Evolutionary conservation across 352 stramenopile genomes (phyloP).

Genomic region (Phytopythium ostracodes): DNA sequence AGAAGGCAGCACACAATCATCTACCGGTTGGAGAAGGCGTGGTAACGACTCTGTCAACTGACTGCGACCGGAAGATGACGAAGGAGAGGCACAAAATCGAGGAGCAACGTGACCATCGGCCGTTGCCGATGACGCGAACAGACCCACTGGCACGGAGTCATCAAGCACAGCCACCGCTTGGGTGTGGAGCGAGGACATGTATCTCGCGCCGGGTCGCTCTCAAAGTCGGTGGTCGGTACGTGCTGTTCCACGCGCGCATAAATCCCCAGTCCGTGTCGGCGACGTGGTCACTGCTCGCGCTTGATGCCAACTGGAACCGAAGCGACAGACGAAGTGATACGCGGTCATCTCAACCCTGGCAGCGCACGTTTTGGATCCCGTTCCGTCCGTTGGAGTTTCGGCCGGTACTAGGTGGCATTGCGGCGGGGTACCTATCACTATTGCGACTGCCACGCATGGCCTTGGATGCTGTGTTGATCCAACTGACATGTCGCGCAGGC

Average conservation of each 20-base stretch:
- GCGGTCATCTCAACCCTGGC: neutral
- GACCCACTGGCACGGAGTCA: neutral
- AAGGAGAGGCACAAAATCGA: neutral
- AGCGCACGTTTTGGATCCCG: conserved; percentile 17
- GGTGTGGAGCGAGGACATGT: neutral
- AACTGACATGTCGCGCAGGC: conserved; percentile 19
- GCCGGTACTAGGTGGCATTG: neutral
- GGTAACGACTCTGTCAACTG: too few relatives aligned
- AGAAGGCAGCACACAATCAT: neutral
- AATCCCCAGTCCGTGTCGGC: neutral
- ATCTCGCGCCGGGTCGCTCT: conserved; percentile 6
- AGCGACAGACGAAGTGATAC: neutral
- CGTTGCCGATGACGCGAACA: neutral
- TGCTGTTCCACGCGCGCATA: conserved; percentile 22
- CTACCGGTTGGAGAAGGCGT: neutral
- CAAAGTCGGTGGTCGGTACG: conserved; percentile 30
- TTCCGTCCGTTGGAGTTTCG: conserved; percentile 9
- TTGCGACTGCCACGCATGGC: conserved; percentile 10
- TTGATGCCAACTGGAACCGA: conserved; percentile 13
- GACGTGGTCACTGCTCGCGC: conserved; percentile 16
- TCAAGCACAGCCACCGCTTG: neutral
- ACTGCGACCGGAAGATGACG: too few relatives aligned
- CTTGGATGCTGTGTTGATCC: conserved; percentile 20
- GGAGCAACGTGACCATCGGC: neutral
- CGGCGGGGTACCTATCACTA: neutral